Evolutionary conservation across 2,329 filamentous ascomycete species (phyloP).

Genomic region (Tolypocladium ovalisporum): DNA sequence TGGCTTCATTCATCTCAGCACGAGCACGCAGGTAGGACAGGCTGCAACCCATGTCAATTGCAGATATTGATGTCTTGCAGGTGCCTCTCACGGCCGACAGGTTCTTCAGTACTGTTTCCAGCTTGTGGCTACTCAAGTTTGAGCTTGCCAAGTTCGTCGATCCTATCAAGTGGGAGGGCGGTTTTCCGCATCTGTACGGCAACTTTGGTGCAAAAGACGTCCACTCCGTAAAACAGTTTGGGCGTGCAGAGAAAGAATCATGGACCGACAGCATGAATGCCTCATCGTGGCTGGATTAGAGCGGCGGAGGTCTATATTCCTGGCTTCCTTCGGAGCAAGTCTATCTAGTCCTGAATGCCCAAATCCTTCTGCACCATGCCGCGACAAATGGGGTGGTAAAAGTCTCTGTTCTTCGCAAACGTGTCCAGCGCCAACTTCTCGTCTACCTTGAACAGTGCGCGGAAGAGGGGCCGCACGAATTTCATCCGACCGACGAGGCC

Average conservation of each 20-base stretch:
- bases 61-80: conserved; percentile 13
- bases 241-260: conserved; percentile 26
- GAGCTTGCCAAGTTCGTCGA: conserved; percentile 32
- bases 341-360: conserved; percentile 19
- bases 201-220: conserved; percentile 45
- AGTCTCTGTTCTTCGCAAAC: conserved; percentile 78
- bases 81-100: conserved; percentile 32
- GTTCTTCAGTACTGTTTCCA: conserved; percentile 27
- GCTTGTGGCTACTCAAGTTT: conserved; percentile 43
- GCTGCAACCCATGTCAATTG: background rate
- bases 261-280: conserved; percentile 36
- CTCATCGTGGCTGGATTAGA: background rate
- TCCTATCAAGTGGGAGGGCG: conserved; percentile 43
- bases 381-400: conserved; percentile 91
- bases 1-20: conserved; percentile 52
- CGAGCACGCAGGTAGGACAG: conserved; percentile 36
- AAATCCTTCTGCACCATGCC: conserved; percentile 82
- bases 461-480: conserved; percentile 81
- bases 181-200: conserved; percentile 49
- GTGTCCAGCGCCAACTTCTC: conserved; percentile 65
- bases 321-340: background rate
- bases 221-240: conserved; percentile 33
- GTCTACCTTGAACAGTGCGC: conserved; percentile 64
- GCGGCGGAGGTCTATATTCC: background rate
- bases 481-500: conserved; percentile 90